Conservation (phyloP, 169 alveolate genomes). For the Besnoitia besnoiti region DNA sequence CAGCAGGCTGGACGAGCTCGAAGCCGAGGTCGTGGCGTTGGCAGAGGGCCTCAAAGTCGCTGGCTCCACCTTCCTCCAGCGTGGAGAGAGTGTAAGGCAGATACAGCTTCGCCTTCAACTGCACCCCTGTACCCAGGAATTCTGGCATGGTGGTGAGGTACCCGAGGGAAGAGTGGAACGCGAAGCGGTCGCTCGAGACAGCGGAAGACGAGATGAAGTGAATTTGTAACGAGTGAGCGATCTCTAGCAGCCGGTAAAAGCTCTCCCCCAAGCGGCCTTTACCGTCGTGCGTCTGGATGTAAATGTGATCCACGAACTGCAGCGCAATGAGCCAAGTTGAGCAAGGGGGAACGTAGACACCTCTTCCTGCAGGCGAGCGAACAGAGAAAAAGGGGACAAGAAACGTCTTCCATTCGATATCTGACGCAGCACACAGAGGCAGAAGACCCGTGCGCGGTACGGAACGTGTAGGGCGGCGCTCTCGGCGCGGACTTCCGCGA, state of each 20-base stretch:
- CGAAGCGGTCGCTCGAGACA: background rate
- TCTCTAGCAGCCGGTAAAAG: background rate
- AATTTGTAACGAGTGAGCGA: slow-evolving; percentile 7
- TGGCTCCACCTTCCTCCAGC: background rate
- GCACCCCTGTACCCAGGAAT: slow-evolving; percentile 38
- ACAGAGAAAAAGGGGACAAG: background rate
- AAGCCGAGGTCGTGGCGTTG: background rate
- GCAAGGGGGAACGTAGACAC: slow-evolving; percentile 19
- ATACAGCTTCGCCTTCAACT: slow-evolving; percentile 19
- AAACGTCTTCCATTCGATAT: too few species aligned
- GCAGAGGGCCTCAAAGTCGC: slow-evolving; percentile 16
- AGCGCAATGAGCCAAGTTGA: slow-evolving; percentile 28
- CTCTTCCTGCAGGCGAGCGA: slow-evolving; percentile 18
- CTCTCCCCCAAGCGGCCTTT: background rate
- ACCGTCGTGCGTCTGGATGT: slow-evolving; percentile 31
- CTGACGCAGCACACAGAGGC: too few species aligned
- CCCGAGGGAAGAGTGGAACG: slow-evolving; percentile 30
- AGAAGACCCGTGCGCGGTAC: too few species aligned
- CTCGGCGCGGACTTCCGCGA: too few species aligned
- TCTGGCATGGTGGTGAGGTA: slow-evolving; percentile 39
- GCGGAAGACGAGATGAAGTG: slow-evolving; percentile 15
- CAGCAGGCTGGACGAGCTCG: slow-evolving; percentile 15
- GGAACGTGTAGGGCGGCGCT: too few species aligned
- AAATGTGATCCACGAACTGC: slow-evolving; percentile 10
- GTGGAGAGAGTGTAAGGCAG: slow-evolving; percentile 16